phyloP scores from a whole-genome alignment of 2,329 filamentous ascomycete species.

The Pseudogymnoascus sp. region DNA sequence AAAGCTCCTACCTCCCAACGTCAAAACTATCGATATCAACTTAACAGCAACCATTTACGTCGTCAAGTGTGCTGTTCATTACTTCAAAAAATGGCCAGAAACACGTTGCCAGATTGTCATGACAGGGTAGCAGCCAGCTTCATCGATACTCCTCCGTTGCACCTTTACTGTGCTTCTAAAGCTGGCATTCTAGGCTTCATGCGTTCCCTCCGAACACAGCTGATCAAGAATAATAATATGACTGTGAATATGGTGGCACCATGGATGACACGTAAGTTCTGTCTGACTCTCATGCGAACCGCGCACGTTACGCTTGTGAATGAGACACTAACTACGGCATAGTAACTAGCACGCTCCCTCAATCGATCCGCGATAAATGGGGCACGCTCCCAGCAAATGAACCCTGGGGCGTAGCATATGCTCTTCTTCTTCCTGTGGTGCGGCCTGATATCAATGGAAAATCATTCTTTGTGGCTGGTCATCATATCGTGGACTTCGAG shows the following conservation, averaged over 20 bases:
- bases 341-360: constrained; percentile 7
- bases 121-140: constrained; percentile 12
- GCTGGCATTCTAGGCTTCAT: constrained; percentile 18
- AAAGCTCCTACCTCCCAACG: constrained; percentile 17
- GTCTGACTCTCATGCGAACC: not conserved
- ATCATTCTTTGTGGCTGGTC: constrained; percentile 15
- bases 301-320: not conserved
- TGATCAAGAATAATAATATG: constrained; percentile 13
- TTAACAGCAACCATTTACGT: constrained; percentile 20
- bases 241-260: constrained; percentile 22
- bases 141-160: constrained; percentile 12
- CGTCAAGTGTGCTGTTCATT: constrained; percentile 15
- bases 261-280: constrained; percentile 18
- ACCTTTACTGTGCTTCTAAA: constrained; percentile 17
- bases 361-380: not conserved
- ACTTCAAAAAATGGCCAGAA: not conserved
- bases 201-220: constrained; percentile 14
- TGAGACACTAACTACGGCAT: too few species aligned
- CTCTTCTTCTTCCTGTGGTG: not conserved
- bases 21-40: constrained; percentile 21
- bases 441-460: constrained; percentile 11
- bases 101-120: constrained; percentile 16
- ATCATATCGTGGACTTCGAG: constrained; percentile 17
- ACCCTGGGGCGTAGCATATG: not conserved
- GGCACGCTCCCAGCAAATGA: constrained; percentile 10